Evolutionary conservation across 2,329 filamentous ascomycete genomes (phyloP).

Genomic region (Trichoderma hamatum): DNA sequence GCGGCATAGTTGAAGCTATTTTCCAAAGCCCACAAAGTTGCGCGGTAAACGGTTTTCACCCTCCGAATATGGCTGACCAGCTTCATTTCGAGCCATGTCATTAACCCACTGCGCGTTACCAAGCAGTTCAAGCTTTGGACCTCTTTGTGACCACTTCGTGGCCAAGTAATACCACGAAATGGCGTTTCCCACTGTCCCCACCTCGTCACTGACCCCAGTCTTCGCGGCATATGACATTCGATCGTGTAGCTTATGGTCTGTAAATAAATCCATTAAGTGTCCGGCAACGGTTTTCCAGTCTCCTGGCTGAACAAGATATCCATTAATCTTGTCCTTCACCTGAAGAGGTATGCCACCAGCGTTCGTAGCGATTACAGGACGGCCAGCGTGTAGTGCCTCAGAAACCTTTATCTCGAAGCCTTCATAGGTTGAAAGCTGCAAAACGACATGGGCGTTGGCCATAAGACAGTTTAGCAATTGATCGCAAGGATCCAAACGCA

Average conservation of each 20-base stretch:
- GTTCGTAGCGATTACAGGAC: constrained; percentile 73
- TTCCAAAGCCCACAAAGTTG: background rate
- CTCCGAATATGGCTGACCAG: constrained; percentile 59
- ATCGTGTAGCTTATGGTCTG: constrained; percentile 64
- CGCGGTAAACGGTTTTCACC: constrained; percentile 60
- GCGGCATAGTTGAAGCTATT: background rate
- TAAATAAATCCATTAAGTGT: constrained; percentile 68
- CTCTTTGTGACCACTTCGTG: constrained; percentile 52
- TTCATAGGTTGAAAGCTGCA: constrained; percentile 80
- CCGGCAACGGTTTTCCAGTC: constrained; percentile 71
- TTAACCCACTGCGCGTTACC: constrained; percentile 28
- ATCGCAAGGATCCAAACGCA: constrained; percentile 76
- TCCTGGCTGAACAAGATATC: constrained; percentile 72
- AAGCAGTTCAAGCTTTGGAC: constrained; percentile 5
- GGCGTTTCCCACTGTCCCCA: constrained; percentile 78
- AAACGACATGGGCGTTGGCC: constrained; percentile 69
- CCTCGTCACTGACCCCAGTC: constrained; percentile 75
- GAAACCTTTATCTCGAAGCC: constrained; percentile 88
- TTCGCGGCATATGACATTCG: constrained; percentile 67
- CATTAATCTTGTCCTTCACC: constrained; percentile 70
- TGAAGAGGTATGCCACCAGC: constrained; percentile 83
- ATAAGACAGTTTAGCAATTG: constrained; percentile 79
- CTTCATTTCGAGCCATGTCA: constrained; percentile 48
- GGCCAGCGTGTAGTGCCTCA: constrained; percentile 78
- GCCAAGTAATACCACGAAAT: constrained; percentile 79